Evolutionary conservation across 345 rosid genomes (phyloP), one percentile per base, ranked within the genome.

Genomic region (Erodium maritimum): DNA sequence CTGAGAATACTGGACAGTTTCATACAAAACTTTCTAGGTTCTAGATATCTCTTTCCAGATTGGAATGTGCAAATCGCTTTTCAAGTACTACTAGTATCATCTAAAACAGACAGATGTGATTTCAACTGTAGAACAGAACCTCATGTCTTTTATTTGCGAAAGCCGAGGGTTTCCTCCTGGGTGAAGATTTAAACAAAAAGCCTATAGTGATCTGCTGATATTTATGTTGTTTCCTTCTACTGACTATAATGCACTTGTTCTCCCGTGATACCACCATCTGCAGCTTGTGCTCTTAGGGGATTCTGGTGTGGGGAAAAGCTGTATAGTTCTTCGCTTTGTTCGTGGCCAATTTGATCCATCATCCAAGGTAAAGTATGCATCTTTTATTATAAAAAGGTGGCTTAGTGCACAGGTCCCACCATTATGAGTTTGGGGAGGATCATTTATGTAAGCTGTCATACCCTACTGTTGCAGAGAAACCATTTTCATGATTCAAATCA

Each of bases 281-380:
- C 82, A 91, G 98, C 79, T 88, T 64, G 98, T 91, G 65, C 67
- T 91, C 24, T 78, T 91, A 75, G 98, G 98, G 65, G 95, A 91
- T 71, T 91, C 98, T 46, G 98, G 98, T 65, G 98, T 91, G 19
- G 98, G 98, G 59, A 91, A 91, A 73, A 91, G 98, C 62, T 91
- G 98, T 69, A 91, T 91, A 60, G 98, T 91, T 58, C 96, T 91
- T 55, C 93, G 90, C n/a, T 91, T 91, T 79, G 98, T 91, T 64
- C 91, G 98, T 66, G 98, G 95, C 57, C 96, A 91, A 71, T 91
- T 91, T 77, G 98, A 91, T 57, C 93, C 98, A 11, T 82, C 98
- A 21, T 90, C 98, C 62, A 88, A 91, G 87, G 98, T 80, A 66
- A 60, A 9, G 17, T 12, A 55, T 4, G 11, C 55, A 61, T 34